Evolutionary conservation across 495 filamentous ascomycete species (phyloP), one percentile per base, ranked within the genome.

Genomic region (Xylaria intraflava): DNA sequence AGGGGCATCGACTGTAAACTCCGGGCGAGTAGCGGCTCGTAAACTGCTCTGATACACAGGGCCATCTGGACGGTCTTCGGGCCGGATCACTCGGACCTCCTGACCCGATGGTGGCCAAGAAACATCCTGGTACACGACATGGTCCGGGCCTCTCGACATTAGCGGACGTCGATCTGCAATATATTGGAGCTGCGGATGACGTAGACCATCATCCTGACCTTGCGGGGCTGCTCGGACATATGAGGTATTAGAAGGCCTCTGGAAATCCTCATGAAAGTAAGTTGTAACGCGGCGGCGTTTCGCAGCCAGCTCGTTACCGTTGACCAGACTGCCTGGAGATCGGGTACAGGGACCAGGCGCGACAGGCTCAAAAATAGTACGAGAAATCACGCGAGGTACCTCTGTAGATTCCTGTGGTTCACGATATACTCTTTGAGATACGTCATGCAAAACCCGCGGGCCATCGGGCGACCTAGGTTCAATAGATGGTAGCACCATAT

Each of bases 401-500:
- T 64, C 61, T 40, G 35, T 42, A 17, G 53, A 41, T 20, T 55
- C 51, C 8, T 58, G 54, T 31, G 54, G 51, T 51, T 55, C 56
- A 57, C 45, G 35, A 40, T 52, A 42, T 23, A 49, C 3, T 19
- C 43, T 33, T 49, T 46, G 61, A 20, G 58, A 42, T 31, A 55
- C 36, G 17, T 55, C 45, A 24, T 45, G 51, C 36, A 30, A 9
- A 16, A 40, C 46, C 19, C 26, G 62, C 6, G 46, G 35, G 10
- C 36, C 42, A 38, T 42, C 33, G 9, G 64, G 64, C 29, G 64
- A 66, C 20, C 51, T 36, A 49, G 64, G 58, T 43, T 66, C 64
- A 59, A 66, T 59, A 47, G 64, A 66, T 47, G 53, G 61, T 22
- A 66, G 24, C 11, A 64, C 17, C 64, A 64, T 57, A 56, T 66